Conservation (phyloP, 2,329 filamentous ascomycete species). For the Aspergillus sp. region DNA sequence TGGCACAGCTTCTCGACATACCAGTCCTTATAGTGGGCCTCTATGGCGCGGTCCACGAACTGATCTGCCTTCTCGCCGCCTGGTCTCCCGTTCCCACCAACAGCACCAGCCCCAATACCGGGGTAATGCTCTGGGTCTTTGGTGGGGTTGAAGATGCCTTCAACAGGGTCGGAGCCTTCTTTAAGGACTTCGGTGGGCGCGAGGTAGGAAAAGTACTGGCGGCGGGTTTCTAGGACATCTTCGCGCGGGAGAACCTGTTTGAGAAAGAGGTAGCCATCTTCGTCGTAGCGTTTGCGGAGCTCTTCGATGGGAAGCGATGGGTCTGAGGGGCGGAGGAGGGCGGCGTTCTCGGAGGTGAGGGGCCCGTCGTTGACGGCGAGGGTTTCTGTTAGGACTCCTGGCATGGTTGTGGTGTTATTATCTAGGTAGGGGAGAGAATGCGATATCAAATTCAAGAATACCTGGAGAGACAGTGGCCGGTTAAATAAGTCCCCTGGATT, state of each 20-base stretch:
- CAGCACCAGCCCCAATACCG: conserved; percentile 55
- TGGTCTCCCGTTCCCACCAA: conserved; percentile 47
- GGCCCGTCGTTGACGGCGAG: conserved; percentile 47
- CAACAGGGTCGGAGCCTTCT: conserved; percentile 51
- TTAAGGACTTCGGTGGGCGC: conserved; percentile 58
- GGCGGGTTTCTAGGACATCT: conserved; percentile 54
- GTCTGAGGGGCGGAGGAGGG: conserved; percentile 44
- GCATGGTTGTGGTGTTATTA: conserved; percentile 7
- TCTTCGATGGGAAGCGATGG: conserved; percentile 49
- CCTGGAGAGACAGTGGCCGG: not conserved
- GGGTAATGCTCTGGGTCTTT: conserved; percentile 49
- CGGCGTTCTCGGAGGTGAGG: conserved; percentile 47
- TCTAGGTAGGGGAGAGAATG: no score
- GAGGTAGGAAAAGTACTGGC: conserved; percentile 56
- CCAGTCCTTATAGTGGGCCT: conserved; percentile 55
- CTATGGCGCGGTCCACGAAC: conserved; percentile 53
- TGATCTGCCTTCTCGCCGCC: conserved; percentile 44
- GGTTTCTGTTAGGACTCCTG: conserved; percentile 13
- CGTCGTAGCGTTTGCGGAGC: conserved; percentile 46
- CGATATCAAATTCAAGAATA: not conserved
- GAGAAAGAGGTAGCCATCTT: conserved; percentile 57
- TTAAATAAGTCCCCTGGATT: not conserved
- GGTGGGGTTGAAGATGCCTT: conserved; percentile 54
- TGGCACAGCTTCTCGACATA: conserved; percentile 57
- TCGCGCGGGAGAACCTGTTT: conserved; percentile 55